Evolutionary conservation across 345 rosid genomes (phyloP).

Genomic region (Heritiera fomes): DNA sequence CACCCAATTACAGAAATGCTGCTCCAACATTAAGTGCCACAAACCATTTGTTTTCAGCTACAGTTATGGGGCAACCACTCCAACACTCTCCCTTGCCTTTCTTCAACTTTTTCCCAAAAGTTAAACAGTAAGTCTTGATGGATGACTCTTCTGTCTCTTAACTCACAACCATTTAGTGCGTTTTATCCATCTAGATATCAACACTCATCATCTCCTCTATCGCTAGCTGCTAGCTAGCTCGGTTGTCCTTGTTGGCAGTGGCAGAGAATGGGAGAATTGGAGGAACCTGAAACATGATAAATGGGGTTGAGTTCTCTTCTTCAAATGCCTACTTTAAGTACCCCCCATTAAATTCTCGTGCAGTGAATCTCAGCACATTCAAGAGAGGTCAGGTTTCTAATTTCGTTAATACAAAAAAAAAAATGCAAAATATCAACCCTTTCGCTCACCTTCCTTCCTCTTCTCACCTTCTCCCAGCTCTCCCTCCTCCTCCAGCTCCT

Average conservation of each 20-base stretch:
- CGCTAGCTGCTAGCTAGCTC: not conserved
- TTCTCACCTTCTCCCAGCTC: conserved; percentile 4
- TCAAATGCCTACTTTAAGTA: not conserved
- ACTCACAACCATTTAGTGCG: not conserved
- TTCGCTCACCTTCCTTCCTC: conserved; percentile 23
- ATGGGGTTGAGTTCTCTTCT: not conserved
- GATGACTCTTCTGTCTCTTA: conserved; percentile 1
- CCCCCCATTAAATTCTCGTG: not conserved
- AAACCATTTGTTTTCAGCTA: not conserved
- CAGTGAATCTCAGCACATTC: not conserved
- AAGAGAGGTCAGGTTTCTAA: not conserved
- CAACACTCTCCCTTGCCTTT: not conserved
- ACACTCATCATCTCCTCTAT: not conserved
- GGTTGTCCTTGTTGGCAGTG: not conserved
- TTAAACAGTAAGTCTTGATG: not conserved
- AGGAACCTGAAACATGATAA: not conserved
- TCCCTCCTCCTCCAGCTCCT: conserved; percentile 20
- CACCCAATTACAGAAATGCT: not conserved
- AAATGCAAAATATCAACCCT: conserved; percentile 29
- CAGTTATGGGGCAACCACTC: not conserved
- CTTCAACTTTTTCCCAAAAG: conserved; percentile 5
- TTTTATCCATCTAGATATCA: not conserved
- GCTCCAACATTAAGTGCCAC: conserved; percentile 4
- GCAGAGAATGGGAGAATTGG: not conserved
- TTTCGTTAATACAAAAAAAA: not conserved